Conservation (phyloP, 2,329 filamentous ascomycete species). For the Gliomastix tumulicola region DNA sequence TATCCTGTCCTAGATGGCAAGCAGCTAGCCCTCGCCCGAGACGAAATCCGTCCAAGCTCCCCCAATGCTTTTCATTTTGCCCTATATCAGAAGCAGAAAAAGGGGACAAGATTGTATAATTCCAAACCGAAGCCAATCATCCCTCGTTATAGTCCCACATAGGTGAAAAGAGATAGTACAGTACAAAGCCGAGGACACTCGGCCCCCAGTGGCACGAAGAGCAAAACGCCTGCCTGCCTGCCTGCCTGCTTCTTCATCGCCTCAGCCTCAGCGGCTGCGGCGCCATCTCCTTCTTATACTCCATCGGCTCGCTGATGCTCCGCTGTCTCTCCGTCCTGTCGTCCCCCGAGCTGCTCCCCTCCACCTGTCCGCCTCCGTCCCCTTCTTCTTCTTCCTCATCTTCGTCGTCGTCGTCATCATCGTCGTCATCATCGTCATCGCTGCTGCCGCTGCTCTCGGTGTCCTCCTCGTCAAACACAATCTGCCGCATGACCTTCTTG, state of each 20-base stretch:
- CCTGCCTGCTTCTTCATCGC: slow-evolving; percentile 10
- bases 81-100: no score
- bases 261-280: slow-evolving; percentile 24
- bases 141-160: no score
- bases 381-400: slow-evolving; percentile 31
- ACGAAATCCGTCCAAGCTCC: no score
- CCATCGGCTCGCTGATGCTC: slow-evolving; percentile 38
- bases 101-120: no score
- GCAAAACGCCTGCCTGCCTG: not conserved
- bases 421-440: slow-evolving; percentile 43
- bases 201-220: not conserved
- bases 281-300: slow-evolving; percentile 21
- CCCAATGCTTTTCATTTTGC: no score
- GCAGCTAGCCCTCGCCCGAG: no score
- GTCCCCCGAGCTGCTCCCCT: slow-evolving; percentile 36
- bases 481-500: slow-evolving; percentile 74
- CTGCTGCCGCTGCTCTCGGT: slow-evolving; percentile 39
- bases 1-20: no score
- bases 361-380: slow-evolving; percentile 7
- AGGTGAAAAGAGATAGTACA: no score
- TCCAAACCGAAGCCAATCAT: no score
- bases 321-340: slow-evolving; percentile 52
- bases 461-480: slow-evolving; percentile 66
- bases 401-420: slow-evolving; percentile 37
- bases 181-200: no score